Conservation (phyloP, 108 stramenopile genomes). For the Cyclotella atomus region DNA sequence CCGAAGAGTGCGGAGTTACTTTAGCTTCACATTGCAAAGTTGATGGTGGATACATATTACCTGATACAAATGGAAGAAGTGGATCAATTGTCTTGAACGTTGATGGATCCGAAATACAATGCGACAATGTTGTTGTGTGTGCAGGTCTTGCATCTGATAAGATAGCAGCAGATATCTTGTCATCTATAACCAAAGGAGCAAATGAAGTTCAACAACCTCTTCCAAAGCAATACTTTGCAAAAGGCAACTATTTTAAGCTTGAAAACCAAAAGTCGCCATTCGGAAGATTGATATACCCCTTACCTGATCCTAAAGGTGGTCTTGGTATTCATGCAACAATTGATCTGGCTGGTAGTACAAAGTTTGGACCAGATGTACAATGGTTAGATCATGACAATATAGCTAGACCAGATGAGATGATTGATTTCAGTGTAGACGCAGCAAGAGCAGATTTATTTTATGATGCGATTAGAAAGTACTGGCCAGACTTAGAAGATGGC, state of each 20-base stretch:
- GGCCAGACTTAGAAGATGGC: constrained; percentile 65
- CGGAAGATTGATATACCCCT: constrained; percentile 78
- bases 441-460: constrained; percentile 62
- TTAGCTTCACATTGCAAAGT: constrained; percentile 62
- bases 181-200: constrained; percentile 21
- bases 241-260: constrained; percentile 83
- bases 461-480: constrained; percentile 73
- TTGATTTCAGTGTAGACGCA: constrained; percentile 65
- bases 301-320: constrained; percentile 78
- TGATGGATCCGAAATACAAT: constrained; percentile 60
- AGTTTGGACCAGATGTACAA: constrained; percentile 89
- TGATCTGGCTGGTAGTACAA: constrained; percentile 63
- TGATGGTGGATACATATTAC: constrained; percentile 42
- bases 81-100: constrained; percentile 35
- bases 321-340: constrained; percentile 89
- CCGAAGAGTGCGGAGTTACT: constrained; percentile 69
- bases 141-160: constrained; percentile 70
- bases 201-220: constrained; percentile 10
- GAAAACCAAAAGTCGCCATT: constrained; percentile 68
- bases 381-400: constrained; percentile 58
- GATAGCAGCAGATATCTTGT: constrained; percentile 46
- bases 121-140: constrained; percentile 69
- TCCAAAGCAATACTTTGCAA: constrained; percentile 79
- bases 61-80: background rate
- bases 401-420: constrained; percentile 36